These are phyloP conservation scores for Scopulariopsis brevicaulis DNA, from an alignment of 2,329 filamentous ascomycete genomes.

Conservation along the genomic window DNA sequence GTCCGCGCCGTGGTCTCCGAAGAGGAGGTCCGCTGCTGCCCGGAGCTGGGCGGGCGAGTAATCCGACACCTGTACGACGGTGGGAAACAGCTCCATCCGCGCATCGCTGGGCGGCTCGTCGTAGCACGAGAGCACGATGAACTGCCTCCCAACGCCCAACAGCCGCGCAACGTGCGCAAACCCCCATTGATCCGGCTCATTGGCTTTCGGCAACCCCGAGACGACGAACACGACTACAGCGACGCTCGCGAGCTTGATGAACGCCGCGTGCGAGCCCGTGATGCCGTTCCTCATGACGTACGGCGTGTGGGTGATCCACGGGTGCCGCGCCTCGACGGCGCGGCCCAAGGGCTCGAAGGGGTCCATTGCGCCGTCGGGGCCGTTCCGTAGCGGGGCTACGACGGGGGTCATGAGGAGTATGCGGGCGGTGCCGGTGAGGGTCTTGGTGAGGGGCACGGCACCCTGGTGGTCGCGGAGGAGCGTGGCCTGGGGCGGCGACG, in stretches of 20 bases:
- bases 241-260: conserved; percentile 46
- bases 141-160: conserved; percentile 34
- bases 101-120: conserved; percentile 25
- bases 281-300: conserved; percentile 55
- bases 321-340: conserved; percentile 46
- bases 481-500: conserved; percentile 11
- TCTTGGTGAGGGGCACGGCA: conserved; percentile 33
- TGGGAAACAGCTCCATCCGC: conserved; percentile 32
- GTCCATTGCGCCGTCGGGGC: conserved; percentile 35
- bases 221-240: conserved; percentile 45
- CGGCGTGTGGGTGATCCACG: conserved; percentile 57
- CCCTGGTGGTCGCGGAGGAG: conserved; percentile 29
- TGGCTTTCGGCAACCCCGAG: conserved; percentile 31
- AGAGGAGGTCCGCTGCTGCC: conserved; percentile 38
- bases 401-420: conserved; percentile 52
- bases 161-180: conserved; percentile 27
- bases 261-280: conserved; percentile 49
- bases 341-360: conserved; percentile 64
- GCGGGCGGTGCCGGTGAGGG: conserved; percentile 33
- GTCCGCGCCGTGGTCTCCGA: conserved; percentile 20
- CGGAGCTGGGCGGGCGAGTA: conserved; percentile 36
- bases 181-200: conserved; percentile 39
- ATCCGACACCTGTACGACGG: conserved; percentile 35
- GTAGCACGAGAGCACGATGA: conserved; percentile 41
- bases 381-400: conserved; percentile 29